Conservation (phyloP, 352 stramenopile genomes). For the Blastocystis sp. region DNA sequence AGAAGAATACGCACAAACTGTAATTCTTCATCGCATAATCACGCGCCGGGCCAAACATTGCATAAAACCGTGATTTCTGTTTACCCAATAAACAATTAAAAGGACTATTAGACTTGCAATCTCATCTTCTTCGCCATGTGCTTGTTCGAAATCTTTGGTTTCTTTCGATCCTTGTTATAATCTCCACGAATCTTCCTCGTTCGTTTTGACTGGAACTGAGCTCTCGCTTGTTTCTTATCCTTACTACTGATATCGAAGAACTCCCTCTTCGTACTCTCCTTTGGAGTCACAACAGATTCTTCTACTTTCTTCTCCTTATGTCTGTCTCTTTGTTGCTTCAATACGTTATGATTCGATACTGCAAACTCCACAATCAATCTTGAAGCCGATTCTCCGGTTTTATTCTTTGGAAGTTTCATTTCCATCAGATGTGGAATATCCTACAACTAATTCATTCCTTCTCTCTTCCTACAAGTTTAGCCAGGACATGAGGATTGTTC, state of each 20-base stretch:
- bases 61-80: not conserved
- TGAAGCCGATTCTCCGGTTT: constrained; percentile 66
- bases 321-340: constrained; percentile 54
- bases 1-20: no score
- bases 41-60: no score
- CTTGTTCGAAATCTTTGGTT: not conserved
- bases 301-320: constrained; percentile 65
- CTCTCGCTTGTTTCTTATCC: constrained; percentile 64
- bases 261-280: not conserved
- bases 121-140: not conserved
- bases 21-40: no score
- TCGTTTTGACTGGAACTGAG: constrained; percentile 67
- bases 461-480: constrained; percentile 31
- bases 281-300: constrained; percentile 34
- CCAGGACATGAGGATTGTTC: constrained; percentile 26
- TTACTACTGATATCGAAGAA: not conserved
- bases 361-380: constrained; percentile 79
- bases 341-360: constrained; percentile 77
- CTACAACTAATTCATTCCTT: constrained; percentile 67
- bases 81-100: not conserved
- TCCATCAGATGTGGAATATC: constrained; percentile 66
- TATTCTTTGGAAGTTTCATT: constrained; percentile 62
- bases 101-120: not conserved
- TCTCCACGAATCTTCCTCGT: not conserved
- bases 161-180: constrained; percentile 6